phyloP scores from a whole-genome alignment of 2,329 filamentous ascomycete species.

The Xylaria multiplex region DNA sequence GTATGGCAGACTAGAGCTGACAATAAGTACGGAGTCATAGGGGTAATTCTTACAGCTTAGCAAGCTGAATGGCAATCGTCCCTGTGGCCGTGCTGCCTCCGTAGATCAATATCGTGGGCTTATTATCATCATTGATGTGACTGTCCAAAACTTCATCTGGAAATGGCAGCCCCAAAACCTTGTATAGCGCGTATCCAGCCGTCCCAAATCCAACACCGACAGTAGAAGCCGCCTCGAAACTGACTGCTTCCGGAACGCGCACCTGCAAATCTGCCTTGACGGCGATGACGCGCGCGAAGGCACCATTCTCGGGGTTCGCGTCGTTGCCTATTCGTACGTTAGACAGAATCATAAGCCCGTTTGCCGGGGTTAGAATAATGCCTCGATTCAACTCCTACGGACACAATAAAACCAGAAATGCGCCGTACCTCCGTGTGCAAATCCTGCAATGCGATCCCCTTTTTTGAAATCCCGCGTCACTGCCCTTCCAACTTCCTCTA shows the following conservation, averaged over 20 bases:
- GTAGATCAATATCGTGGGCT: slow-evolving; percentile 13
- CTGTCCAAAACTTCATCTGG: not conserved
- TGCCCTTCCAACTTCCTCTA: slow-evolving; percentile 22
- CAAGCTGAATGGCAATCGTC: slow-evolving; percentile 17
- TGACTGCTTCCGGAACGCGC: slow-evolving; percentile 17
- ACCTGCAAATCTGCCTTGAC: slow-evolving; percentile 23
- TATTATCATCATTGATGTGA: too few species aligned
- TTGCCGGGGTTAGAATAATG: too few species aligned
- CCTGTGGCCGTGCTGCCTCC: slow-evolving; percentile 24
- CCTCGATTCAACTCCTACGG: not conserved
- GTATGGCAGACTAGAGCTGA: not conserved
- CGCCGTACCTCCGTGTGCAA: slow-evolving; percentile 25
- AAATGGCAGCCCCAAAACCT: slow-evolving; percentile 17
- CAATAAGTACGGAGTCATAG: not conserved
- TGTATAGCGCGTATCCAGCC: slow-evolving; percentile 20
- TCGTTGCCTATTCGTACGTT: slow-evolving; percentile 18
- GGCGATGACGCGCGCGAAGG: slow-evolving; percentile 22
- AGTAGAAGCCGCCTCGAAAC: slow-evolving; percentile 23
- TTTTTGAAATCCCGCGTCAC: slow-evolving; percentile 22
- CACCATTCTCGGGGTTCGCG: slow-evolving; percentile 25
- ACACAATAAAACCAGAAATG: not conserved
- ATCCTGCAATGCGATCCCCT: slow-evolving; percentile 22
- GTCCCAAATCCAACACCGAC: slow-evolving; percentile 21
- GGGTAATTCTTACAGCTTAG: slow-evolving; percentile 19
- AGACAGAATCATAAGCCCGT: not conserved